Base-by-base conservation (phyloP, 441 rosid genomes). In the Adansonia rubrostipa region DNA sequence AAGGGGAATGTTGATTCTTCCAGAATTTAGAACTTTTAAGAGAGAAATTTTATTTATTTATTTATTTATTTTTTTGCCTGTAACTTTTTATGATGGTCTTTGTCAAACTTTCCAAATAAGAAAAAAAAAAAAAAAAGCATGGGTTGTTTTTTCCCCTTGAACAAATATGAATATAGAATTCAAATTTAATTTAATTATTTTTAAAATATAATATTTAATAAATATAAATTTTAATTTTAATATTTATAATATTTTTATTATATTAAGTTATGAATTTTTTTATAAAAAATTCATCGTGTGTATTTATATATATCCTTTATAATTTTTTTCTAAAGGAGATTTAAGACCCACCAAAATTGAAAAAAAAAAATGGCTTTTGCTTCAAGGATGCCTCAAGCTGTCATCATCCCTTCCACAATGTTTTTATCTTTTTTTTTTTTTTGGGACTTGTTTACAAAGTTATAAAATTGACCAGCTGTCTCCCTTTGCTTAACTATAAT, bases 401-500 rank as follows among this genome's bases (percentile, higher is more conserved):
- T 15, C 62, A 51, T n/a, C 42, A 44, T 60, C 20, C 13, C 2
- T 10, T 5, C 9, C 63, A 33, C 54, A 71, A 54, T 33, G 50
- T 33, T 53, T 4, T 61, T 53, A 54, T 71, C 47, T 69, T 6
- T 42, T 33, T 9, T 62, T 64, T 4, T 9, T 13, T 72, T 60
- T 36, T 54, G 14, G 17, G 36, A 33, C 50, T 36, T 72, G 75
- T 72, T 72, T 56, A 1, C 5, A 56, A 56, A 72, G 74, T n/a
- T 53, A 56, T 36, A 56, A 40, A n/a, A 2, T 72, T 56, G 50
- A 72, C 64, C 48, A 72, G 48, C n/a, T 71, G 62, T 53, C 9
- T 53, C 14, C 62, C 24, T 51, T 63, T 71, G 48, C 47, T 51
- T 28, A 15, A 17, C 17, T 14, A 9, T 28, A 28, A 71, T 51